A percentile compares a stretch with the other conserved stretches of the same genome.
Evolutionary conservation across 257 asterid species (phyloP).

Genomic region (Avicennia marina): DNA sequence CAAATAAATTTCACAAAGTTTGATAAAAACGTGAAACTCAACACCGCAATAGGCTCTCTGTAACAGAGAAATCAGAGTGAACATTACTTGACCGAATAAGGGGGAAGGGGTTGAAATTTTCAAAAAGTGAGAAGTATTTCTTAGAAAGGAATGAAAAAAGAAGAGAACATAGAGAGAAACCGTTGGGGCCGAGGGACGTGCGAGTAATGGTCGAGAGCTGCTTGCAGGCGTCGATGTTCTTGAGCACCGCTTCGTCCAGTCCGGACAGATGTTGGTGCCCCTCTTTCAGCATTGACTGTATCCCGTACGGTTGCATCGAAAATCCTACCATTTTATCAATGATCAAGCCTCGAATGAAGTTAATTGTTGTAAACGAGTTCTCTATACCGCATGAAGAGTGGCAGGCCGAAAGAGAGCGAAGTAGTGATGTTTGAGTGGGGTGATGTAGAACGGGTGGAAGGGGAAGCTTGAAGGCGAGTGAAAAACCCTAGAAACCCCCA

Average conservation of each 20-base stretch:
- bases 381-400: too few species aligned
- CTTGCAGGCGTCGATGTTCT: constrained; percentile 97
- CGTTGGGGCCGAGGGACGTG: constrained; percentile 97
- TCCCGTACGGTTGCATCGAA: constrained; percentile 79
- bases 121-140: background rate
- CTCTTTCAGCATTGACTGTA: constrained; percentile 86
- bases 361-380: too few species aligned
- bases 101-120: background rate
- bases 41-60: too few species aligned
- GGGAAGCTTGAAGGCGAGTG: too few species aligned
- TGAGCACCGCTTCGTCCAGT: constrained; percentile 90
- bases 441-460: too few species aligned
- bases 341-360: background rate
- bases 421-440: too few species aligned
- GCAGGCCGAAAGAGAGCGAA: too few species aligned
- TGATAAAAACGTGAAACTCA: background rate
- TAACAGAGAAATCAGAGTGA: too few species aligned
- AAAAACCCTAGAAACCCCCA: too few species aligned
- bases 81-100: too few species aligned
- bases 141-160: background rate
- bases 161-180: constrained; percentile 23
- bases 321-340: constrained; percentile 49
- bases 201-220: constrained; percentile 91
- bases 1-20: background rate
- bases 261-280: constrained; percentile 95